Evolutionary conservation across 225 moss, liverwort and hornwort genomes (phyloP).

Genomic region (Sphagnum tenellum): DNA sequence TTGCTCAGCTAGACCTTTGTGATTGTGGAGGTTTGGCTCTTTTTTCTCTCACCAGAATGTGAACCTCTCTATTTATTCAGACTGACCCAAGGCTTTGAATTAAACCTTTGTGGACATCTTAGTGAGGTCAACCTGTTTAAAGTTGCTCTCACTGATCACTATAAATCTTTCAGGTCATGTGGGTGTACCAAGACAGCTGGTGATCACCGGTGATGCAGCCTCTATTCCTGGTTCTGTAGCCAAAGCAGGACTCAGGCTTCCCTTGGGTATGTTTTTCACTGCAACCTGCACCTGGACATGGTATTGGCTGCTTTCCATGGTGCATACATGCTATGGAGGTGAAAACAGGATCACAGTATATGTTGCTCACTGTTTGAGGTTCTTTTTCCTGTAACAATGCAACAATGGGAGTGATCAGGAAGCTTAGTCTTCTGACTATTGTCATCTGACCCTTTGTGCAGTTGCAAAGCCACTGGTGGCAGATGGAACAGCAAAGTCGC

Average conservation of each 20-base stretch:
- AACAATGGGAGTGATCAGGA: too few relatives aligned
- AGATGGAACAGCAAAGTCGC: constrained; percentile 45
- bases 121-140: constrained; percentile 16
- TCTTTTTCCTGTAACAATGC: too few relatives aligned
- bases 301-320: not conserved
- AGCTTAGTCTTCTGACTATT: not conserved
- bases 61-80: not conserved
- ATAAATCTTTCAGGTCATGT: constrained; percentile 33
- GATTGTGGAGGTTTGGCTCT: constrained; percentile 29
- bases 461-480: constrained; percentile 49
- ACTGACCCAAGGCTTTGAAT: not conserved
- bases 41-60: not conserved
- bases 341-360: not conserved
- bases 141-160: constrained; percentile 29
- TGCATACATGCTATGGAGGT: not conserved
- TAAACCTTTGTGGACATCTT: not conserved
- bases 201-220: constrained; percentile 39
- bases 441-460: constrained; percentile 6
- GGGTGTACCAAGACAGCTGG: constrained; percentile 41
- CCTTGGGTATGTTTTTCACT: constrained; percentile 23
- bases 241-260: constrained; percentile 39
- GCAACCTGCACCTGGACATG: constrained; percentile 2
- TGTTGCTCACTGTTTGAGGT: not conserved
- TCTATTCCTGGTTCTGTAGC: constrained; percentile 45
- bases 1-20: constrained; percentile 33